A percentile compares a stretch with the other conserved stretches of the same genome.
Conservation (phyloP, 1,139 yeast genomes). For the Kluyveromyces sp. region DNA sequence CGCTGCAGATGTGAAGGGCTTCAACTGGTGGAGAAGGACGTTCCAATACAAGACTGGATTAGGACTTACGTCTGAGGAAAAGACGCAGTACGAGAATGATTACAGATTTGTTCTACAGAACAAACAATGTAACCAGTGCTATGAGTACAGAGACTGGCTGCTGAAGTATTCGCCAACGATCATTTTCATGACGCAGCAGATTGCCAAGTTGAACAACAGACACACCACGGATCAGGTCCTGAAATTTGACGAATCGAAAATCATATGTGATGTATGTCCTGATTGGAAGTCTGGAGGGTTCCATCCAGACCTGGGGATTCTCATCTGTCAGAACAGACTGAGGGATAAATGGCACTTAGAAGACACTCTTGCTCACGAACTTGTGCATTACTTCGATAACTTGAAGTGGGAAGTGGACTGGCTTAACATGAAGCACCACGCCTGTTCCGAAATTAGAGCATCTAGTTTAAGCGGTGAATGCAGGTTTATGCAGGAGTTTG, state of each 20-base stretch:
- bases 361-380: slow-evolving; percentile 86
- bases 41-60: slow-evolving; percentile 67
- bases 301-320: slow-evolving; percentile 80
- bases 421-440: slow-evolving; percentile 81
- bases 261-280: slow-evolving; percentile 79
- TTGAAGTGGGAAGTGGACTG: slow-evolving; percentile 82
- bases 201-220: slow-evolving; percentile 43
- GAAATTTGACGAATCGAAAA: slow-evolving; percentile 36
- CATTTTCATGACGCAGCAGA: slow-evolving; percentile 79
- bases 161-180: slow-evolving; percentile 78
- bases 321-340: slow-evolving; percentile 80
- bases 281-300: slow-evolving; percentile 89
- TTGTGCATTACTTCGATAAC: slow-evolving; percentile 90
- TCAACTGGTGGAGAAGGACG: slow-evolving; percentile 79
- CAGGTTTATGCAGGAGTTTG: slow-evolving; percentile 78
- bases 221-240: slow-evolving; percentile 9
- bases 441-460: slow-evolving; percentile 94
- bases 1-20: slow-evolving; percentile 36
- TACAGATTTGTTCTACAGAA: slow-evolving; percentile 38
- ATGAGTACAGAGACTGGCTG: slow-evolving; percentile 73
- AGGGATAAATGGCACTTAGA: slow-evolving; percentile 76
- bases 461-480: slow-evolving; percentile 93
- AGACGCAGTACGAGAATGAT: slow-evolving; percentile 53
- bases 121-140: slow-evolving; percentile 61
- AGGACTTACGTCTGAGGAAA: slow-evolving; percentile 51